phyloP scores from a whole-genome alignment of 164 flowering plant genomes.

The Platanus orientalis region DNA sequence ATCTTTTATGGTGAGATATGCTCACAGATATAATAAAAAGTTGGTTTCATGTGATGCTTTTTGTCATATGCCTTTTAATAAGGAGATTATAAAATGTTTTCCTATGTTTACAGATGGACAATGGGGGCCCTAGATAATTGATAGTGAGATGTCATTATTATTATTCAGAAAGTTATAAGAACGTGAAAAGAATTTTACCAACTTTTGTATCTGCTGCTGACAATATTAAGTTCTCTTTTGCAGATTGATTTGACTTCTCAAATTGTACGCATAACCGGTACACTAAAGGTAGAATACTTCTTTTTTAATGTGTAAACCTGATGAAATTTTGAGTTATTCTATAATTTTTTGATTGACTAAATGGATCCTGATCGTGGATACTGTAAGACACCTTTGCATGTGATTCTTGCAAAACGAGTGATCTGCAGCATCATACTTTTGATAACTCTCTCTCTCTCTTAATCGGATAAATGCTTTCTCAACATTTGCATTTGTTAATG shows the following conservation, averaged over 20 bases:
- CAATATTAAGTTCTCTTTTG: constrained; percentile 15
- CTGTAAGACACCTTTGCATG: background rate
- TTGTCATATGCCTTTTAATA: too few species aligned
- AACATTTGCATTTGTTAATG: background rate
- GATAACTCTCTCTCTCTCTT: background rate
- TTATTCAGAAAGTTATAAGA: too few species aligned
- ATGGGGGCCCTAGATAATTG: background rate
- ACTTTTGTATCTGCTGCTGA: background rate
- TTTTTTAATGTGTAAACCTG: background rate
- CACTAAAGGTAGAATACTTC: constrained; percentile 38
- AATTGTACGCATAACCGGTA: constrained; percentile 46
- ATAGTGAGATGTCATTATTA: too few species aligned
- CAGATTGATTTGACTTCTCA: constrained; percentile 89
- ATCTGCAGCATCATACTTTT: background rate
- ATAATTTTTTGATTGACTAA: background rate
- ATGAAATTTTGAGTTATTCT: background rate
- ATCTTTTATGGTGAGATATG: too few species aligned
- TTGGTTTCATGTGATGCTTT: too few species aligned
- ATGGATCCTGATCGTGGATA: background rate
- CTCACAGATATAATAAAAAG: too few species aligned
- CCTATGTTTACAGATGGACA: background rate
- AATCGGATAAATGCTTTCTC: background rate
- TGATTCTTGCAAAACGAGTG: background rate
- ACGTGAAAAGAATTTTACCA: too few species aligned
- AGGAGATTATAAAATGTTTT: too few species aligned